Evolutionary conservation across 2,329 filamentous ascomycete species (phyloP), one percentile per base, ranked within the genome.

Genomic region (Fusarium sp.): DNA sequence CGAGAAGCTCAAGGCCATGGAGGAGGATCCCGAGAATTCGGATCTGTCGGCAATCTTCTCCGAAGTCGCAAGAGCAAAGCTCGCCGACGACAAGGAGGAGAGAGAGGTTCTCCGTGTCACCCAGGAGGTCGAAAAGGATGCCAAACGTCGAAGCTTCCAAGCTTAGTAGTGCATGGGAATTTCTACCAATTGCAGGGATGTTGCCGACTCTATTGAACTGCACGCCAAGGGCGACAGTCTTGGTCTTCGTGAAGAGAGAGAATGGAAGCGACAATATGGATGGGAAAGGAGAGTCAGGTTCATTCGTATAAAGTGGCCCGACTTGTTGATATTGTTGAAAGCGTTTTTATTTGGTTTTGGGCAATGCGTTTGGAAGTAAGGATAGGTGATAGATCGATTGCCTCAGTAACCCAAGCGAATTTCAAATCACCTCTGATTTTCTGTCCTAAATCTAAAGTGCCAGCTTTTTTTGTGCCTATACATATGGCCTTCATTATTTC

Each of bases 11-110:
- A 97, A 94, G 82, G 91, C 96, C 83, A 91, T 96, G 78, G 94
- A 97, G 75, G 94, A 97, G 69, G 93, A 91, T 69, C 83, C 84
- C 8, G 89, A 96, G 61, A 89, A 93, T 58, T 74, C 65, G 83
- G 87, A 58, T 87, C 93, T 65, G 96, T 74, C 72, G 21, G 72
- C 63, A 20, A 66, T 98, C 74, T 97, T 98, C 88, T 88, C 92
- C 73, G 95, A 97, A 79, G 92, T 98, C 14, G 95, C 97, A 15
- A 83, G 97, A 58, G 95, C 94, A 69, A 98, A 97, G 83, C 93
- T 97, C 43, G 88, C 91, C 62, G 94, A 97, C 59, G 66, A 76
- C 50, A 78, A 96, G 84, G 91, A 93, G 71, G 87, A 94, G 73
- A 91, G 97, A 76, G 90, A 94, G 76, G 87, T 87, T 31, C 84